Base-by-base conservation (phyloP, 2,329 filamentous ascomycete genomes). In the Madurella mycetomatis region DNA sequence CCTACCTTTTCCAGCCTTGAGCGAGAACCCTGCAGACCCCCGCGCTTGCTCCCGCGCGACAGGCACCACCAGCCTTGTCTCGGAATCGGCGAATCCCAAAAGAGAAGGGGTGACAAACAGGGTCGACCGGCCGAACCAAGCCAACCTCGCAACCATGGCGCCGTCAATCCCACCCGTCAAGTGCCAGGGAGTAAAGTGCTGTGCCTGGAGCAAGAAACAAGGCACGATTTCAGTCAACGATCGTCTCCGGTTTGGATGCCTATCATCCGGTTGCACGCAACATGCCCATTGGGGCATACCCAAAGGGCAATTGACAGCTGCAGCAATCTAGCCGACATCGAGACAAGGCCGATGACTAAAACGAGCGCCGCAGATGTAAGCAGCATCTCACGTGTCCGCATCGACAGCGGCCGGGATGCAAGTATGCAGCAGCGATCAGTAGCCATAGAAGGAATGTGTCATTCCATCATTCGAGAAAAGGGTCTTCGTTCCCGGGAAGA, bases 101-200 rank as follows among this genome's bases (percentile, higher is more conserved):
- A 39, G 7, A 37, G 48, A 34, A 56, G 39, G 15, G 16, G 44
- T 37, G 41, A 48, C 53, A 48, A 48, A 47, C 31, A 40, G 32
- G 32, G 8, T 34, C 31, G 32, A n/a, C 43, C 53, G 47, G 31
- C 42, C 41, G 46, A 34, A 43, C 49, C 46, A 30, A 47, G 46
- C 41, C 49, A 25, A 40, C 19, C 39, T 17, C 3, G 53, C 34
- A 11, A 15, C 13, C 40, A 31, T 45, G n/a, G 17, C 40, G 30
- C 9, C 16, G n/a, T 39, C 45, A 46, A 51, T 39, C 49, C 49
- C 49, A 31, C 44, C 5, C 13, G 31, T 39, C 44, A 49, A 53
- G 45, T 30, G 9, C 41, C 15, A 43, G 40, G 25, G 25, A 9
- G 15, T n/a, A 17, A 34, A 16, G 18, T n/a, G n/a, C n/a, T n/a